Percentiles rank a stretch among this genome's conserved stretches.
Conservation (phyloP, 768 basidiomycete genomes). For the Amanita fuliginea region DNA sequence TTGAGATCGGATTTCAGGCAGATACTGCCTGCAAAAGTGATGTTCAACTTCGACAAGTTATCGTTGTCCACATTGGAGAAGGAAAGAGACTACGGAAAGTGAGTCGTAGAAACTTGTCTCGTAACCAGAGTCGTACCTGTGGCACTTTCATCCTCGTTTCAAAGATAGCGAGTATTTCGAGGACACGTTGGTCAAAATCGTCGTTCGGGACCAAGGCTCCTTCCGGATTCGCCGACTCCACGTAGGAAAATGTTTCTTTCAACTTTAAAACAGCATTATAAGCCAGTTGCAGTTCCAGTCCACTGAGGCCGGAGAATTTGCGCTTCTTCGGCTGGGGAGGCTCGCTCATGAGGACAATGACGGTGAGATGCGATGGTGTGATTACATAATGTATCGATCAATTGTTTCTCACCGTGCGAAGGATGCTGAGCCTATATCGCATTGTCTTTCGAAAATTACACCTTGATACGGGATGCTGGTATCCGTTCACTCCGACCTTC, state of each 20-base stretch:
- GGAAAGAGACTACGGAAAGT: not conserved
- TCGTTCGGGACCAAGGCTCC: constrained; percentile 4
- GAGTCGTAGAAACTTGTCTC: constrained; percentile 3
- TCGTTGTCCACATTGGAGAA: constrained; percentile 8
- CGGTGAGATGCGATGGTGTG: too few species aligned
- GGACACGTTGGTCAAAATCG: constrained; percentile 8
- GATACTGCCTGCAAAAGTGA: constrained; percentile 7
- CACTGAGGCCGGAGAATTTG: constrained; percentile 12
- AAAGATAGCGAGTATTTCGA: constrained; percentile 8
- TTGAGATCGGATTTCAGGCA: constrained; percentile 8
- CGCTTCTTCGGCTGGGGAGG: constrained; percentile 9
- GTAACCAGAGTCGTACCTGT: constrained; percentile 8
- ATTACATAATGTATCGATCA: too few species aligned
- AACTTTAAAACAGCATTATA: constrained; percentile 8
- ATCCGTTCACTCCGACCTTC: too few species aligned
- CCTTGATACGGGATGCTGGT: too few species aligned
- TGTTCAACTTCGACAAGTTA: constrained; percentile 9
- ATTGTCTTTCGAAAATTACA: too few species aligned
- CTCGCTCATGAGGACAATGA: not conserved
- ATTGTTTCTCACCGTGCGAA: too few species aligned
- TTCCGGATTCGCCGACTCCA: constrained; percentile 2
- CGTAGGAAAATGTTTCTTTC: constrained; percentile 7
- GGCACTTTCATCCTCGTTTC: constrained; percentile 9
- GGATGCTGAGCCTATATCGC: too few species aligned
- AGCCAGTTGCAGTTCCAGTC: constrained; percentile 9